Base-by-base conservation (phyloP, 2,329 filamentous ascomycete genomes). In the Aschersonia sp. region DNA sequence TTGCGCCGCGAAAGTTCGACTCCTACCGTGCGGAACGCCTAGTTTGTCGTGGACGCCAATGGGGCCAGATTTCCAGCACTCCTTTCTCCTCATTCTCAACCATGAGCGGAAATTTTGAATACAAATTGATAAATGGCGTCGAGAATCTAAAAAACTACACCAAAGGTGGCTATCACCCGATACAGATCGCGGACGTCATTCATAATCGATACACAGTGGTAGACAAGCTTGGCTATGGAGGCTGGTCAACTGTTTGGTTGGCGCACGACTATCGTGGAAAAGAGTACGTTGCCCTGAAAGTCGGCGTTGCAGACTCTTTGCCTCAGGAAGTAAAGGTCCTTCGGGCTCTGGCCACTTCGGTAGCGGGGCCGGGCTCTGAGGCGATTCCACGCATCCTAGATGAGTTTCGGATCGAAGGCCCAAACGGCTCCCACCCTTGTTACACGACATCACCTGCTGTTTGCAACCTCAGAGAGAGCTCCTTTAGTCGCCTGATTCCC, bases 351-450 rank as follows among this genome's bases (percentile, higher is more conserved):
- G 10, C 12, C 44, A 39, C 30, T 6, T 22, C 10, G 9, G 8
- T 8, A 5, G 22, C 31, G 14, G 39, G 5, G 10, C 30, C 30
- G 9, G 41, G 41, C 12, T 44, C 35, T n/a, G 41, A 44, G 10
- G 32, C 44, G 29, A 50, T 58, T 6, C 50, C 51, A 31, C 29
- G 42, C 4, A 41, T 56, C 4, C 46, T 58, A 2, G 58, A 62
- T 50, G 49, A 51, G 37, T 60, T 60, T 32, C 41, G 37, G 6
- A n/a, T 59, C 37, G 30, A 54, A 14, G 56, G 59, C 1, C 59
- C 57, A 3, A 62, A 62, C 47, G 59, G 59, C 29, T 56, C 47
- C 7, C 59, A 63, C 46, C 50, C 49, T 9, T 62, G 59, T 45
- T 51, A 55, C 30, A 55, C 56, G 30, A 58, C 55, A 2, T 5